Conservation (phyloP, 306 rosid genomes). For the Quercus cerris region DNA sequence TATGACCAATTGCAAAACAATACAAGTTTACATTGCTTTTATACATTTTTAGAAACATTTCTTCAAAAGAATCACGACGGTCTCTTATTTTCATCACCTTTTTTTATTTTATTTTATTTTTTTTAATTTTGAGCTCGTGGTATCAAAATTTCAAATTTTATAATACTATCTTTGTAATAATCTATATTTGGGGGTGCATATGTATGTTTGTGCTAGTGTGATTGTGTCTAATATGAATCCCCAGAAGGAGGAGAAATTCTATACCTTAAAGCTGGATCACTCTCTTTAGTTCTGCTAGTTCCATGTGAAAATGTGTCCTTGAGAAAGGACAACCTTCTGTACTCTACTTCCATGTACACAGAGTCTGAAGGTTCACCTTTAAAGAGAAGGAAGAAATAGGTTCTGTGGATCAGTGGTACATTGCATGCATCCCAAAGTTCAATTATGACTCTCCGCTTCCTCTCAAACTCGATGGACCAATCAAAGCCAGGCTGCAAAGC, state of each 20-base stretch:
- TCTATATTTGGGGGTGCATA: not conserved
- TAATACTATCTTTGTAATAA: not conserved
- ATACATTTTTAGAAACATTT: not conserved
- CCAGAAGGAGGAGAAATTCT: slow-evolving; percentile 2
- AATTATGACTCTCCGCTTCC: slow-evolving; percentile 54
- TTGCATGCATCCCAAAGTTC: slow-evolving; percentile 77
- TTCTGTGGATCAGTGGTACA: slow-evolving; percentile 72
- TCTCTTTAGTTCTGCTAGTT: slow-evolving; percentile 21
- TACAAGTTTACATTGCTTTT: not conserved
- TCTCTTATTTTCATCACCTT: not conserved
- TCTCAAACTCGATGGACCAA: slow-evolving; percentile 49
- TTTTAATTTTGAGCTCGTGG: not conserved
- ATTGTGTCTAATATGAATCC: slow-evolving; percentile 1
- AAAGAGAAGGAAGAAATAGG: slow-evolving; percentile 77
- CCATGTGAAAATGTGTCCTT: slow-evolving; percentile 47
- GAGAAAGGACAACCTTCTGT: slow-evolving; percentile 69
- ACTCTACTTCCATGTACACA: slow-evolving; percentile 72
- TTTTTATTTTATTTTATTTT: not conserved
- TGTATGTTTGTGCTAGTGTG: not conserved
- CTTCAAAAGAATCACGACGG: not conserved
- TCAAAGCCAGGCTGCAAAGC: slow-evolving; percentile 5
- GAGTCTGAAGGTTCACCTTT: slow-evolving; percentile 77
- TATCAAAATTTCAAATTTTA: not conserved
- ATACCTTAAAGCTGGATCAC: slow-evolving; percentile 65
- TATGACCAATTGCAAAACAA: not conserved